Base-by-base conservation (phyloP, 768 basidiomycete genomes). In the Termitomyces sp. region DNA sequence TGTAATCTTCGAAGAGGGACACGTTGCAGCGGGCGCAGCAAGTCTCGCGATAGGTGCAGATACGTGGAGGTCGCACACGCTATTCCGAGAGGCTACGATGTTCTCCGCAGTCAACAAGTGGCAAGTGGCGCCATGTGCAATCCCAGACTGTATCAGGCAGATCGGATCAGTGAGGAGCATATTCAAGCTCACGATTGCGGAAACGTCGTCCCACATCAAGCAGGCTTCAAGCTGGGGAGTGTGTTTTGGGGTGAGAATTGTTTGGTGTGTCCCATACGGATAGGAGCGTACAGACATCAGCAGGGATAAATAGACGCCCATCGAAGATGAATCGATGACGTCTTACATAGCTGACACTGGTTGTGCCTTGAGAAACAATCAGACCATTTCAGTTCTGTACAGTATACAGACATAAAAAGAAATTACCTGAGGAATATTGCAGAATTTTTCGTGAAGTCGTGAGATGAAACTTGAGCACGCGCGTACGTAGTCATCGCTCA, bases 1-100 rank as follows among this genome's bases (percentile, higher is more conserved):
- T 43, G 11, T 40, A 9, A 15, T 48, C n/a, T 37, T 38, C n/a
- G 22, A 6, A 48, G 15, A 32, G 17, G 38, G 30, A 57, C 56
- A 57, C 56, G 56, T 57, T 53, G 51, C 54, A 55, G 53, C 30
- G 35, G 17, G 41, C 56, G 50, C 53, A 60, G 52, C 35, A 24
- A 35, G 19, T 0, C 30, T 11, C 26, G 24, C 28, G 12, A 42
- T 14, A 41, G 14, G 37, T 45, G n/a, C 14, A 51, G 40, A 47
- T 55, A 55, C 54, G 41, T 50, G 54, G 45, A 41, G 5, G 53
- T 28, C 17, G 34, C 30, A 17, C 2, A 38, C 37, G 3, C 9
- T 24, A 35, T 26, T n/a, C 12, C 7, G 28, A 28, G n/a, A 15
- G 21, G 6, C 11, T 5, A 15, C 21, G 19, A 26, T 40, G 17